Evolutionary conservation across 2,329 filamentous ascomycete genomes (phyloP).

Genomic region (Paramyrothecium roridum): DNA sequence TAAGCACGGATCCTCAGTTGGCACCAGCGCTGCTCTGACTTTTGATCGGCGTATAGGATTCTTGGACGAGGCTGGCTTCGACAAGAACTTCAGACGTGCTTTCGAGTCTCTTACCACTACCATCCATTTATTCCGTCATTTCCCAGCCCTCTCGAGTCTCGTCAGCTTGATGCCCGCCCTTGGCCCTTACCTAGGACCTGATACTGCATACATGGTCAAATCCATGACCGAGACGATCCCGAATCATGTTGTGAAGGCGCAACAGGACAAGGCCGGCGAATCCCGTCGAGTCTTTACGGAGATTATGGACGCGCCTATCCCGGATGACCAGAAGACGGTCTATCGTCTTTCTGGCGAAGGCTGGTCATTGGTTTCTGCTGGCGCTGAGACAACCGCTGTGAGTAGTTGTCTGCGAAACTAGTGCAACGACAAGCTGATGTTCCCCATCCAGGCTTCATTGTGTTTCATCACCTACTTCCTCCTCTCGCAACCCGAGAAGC

Average conservation of each 20-base stretch:
- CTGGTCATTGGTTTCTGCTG: conserved; percentile 30
- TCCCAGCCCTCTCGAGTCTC: neutral
- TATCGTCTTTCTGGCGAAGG: conserved; percentile 33
- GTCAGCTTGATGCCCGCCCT: conserved; percentile 1
- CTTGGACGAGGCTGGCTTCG: neutral
- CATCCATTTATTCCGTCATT: neutral
- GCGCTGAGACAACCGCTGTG: conserved; percentile 33
- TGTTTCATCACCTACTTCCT: conserved; percentile 31
- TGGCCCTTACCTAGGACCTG: conserved; percentile 2
- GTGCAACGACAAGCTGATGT: neutral
- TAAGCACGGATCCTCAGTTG: neutral
- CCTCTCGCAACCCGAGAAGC: conserved; percentile 25
- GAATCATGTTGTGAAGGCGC: neutral
- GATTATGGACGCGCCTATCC: conserved; percentile 22
- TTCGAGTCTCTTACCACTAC: neutral
- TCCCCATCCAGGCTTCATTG: conserved; percentile 17
- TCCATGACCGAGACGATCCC: conserved; percentile 8
- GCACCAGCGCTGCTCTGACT: neutral
- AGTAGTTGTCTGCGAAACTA: conserved; percentile 7
- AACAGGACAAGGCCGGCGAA: neutral
- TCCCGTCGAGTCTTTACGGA: conserved; percentile 2
- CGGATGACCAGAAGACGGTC: conserved; percentile 30
- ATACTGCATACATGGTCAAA: conserved; percentile 13
- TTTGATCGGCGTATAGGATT: neutral
- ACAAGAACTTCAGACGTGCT: neutral